A percentile compares a stretch with the other conserved stretches of the same genome.
Evolutionary conservation across 768 basidiomycete species (phyloP).

Genomic region (Boletus pseudopeckii): DNA sequence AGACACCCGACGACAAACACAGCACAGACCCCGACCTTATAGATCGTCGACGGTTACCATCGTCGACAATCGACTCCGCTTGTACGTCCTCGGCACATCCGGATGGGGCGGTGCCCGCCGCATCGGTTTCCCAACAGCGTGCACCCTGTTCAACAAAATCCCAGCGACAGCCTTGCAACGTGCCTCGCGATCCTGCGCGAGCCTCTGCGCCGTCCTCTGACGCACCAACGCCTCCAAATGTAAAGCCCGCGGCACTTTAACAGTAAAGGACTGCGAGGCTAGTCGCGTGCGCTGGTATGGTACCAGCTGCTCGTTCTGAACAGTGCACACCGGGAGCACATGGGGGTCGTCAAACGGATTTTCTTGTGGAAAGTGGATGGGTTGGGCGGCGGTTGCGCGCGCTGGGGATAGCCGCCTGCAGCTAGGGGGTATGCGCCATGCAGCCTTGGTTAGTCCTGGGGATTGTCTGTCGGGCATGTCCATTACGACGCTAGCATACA

Average conservation of each 20-base stretch:
- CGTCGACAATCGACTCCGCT: slow-evolving; percentile 51
- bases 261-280: slow-evolving; percentile 25
- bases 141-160: slow-evolving; percentile 52
- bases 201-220: slow-evolving; percentile 30
- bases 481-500: slow-evolving; percentile 29
- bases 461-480: slow-evolving; percentile 21
- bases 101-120: slow-evolving; percentile 35
- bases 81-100: slow-evolving; percentile 39
- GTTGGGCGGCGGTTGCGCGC: slow-evolving; percentile 16
- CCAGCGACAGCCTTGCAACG: slow-evolving; percentile 55
- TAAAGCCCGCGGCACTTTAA: slow-evolving; percentile 24
- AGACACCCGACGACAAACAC: neutral
- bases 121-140: slow-evolving; percentile 51
- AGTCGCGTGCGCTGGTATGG: slow-evolving; percentile 28
- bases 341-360: slow-evolving; percentile 28
- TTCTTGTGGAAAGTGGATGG: slow-evolving; percentile 21
- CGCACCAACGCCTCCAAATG: slow-evolving; percentile 27
- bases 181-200: slow-evolving; percentile 37
- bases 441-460: slow-evolving; percentile 21
- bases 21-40: slow-evolving; percentile 13
- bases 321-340: slow-evolving; percentile 9
- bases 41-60: slow-evolving; percentile 45
- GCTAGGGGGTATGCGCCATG: slow-evolving; percentile 28
- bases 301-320: slow-evolving; percentile 8
- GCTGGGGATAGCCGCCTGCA: slow-evolving; percentile 27